A percentile compares a stretch with the other conserved stretches of the same genome.
These are phyloP conservation scores for Tuber brumale DNA, from an alignment of 495 filamentous ascomycete species.

Conservation along the genomic window DNA sequence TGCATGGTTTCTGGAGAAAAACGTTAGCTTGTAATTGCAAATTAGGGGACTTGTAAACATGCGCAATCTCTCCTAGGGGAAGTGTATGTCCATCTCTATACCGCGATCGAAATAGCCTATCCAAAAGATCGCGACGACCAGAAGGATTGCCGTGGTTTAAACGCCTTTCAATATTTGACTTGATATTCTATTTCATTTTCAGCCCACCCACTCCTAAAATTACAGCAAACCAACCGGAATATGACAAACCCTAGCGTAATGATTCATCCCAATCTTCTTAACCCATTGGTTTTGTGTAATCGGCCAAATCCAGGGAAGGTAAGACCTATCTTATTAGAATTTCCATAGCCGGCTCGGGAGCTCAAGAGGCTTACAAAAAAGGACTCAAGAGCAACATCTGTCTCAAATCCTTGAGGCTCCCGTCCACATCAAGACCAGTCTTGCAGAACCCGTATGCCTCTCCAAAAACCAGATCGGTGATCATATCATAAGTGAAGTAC, in stretches of 20 bases:
- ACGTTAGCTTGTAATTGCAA: background rate
- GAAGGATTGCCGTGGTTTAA: conserved; percentile 22
- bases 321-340: conserved; percentile 20
- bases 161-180: conserved; percentile 25
- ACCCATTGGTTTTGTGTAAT: conserved; percentile 26
- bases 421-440: conserved; percentile 28
- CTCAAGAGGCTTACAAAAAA: conserved; percentile 17
- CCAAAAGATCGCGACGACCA: conserved; percentile 32
- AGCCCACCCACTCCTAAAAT: background rate
- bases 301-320: conserved; percentile 35
- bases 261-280: conserved; percentile 33
- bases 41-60: background rate
- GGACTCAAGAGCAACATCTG: conserved; percentile 33
- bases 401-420: conserved; percentile 27
- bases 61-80: conserved; percentile 23
- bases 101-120: conserved; percentile 25
- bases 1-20: conserved; percentile 21
- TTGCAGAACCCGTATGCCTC: conserved; percentile 38
- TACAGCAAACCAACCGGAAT: background rate
- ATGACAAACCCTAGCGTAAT: conserved; percentile 20
- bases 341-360: background rate
- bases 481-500: conserved; percentile 38
- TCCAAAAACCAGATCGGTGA: conserved; percentile 38
- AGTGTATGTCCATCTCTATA: conserved; percentile 34
- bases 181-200: conserved; percentile 3